These are phyloP conservation scores for Ilex aquifolium DNA, from an alignment of 257 asterid genomes.

Conservation along the genomic window DNA sequence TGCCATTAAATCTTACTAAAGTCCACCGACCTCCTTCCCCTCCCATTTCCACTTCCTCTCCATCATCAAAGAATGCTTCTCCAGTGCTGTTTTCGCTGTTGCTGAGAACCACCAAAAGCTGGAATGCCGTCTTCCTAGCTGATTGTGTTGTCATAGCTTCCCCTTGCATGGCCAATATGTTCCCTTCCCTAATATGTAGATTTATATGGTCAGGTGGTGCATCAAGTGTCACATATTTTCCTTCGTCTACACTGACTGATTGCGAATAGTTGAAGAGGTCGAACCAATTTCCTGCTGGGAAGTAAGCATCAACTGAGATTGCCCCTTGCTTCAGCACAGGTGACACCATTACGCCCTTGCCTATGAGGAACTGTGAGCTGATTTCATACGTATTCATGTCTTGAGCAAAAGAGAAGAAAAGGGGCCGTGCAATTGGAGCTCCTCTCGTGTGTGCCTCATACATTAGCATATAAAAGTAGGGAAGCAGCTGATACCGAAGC, in stretches of 20 bases:
- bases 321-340: slow-evolving; percentile 44
- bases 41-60: slow-evolving; percentile 46
- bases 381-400: slow-evolving; percentile 39
- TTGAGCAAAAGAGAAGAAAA: slow-evolving; percentile 57
- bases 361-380: slow-evolving; percentile 49
- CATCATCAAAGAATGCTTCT: slow-evolving; percentile 53
- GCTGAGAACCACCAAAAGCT: slow-evolving; percentile 34
- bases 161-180: slow-evolving; percentile 49
- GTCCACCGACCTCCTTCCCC: slow-evolving; percentile 41
- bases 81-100: slow-evolving; percentile 27
- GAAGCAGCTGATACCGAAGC: slow-evolving; percentile 52
- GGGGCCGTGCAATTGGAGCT: slow-evolving; percentile 54
- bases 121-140: slow-evolving; percentile 41
- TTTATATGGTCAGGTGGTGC: slow-evolving; percentile 51
- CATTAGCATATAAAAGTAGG: slow-evolving; percentile 57
- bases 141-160: slow-evolving; percentile 49
- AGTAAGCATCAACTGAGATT: slow-evolving; percentile 42
- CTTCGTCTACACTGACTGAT: slow-evolving; percentile 20
- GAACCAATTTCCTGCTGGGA: slow-evolving; percentile 64
- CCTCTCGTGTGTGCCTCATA: slow-evolving; percentile 51
- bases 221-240: slow-evolving; percentile 29
- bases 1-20: slow-evolving; percentile 23
- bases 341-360: slow-evolving; percentile 49
- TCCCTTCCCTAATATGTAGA: slow-evolving; percentile 45
- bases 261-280: slow-evolving; percentile 45